phyloP scores from a whole-genome alignment of 108 stramenopile genomes.

The Skeletonema costatum region DNA sequence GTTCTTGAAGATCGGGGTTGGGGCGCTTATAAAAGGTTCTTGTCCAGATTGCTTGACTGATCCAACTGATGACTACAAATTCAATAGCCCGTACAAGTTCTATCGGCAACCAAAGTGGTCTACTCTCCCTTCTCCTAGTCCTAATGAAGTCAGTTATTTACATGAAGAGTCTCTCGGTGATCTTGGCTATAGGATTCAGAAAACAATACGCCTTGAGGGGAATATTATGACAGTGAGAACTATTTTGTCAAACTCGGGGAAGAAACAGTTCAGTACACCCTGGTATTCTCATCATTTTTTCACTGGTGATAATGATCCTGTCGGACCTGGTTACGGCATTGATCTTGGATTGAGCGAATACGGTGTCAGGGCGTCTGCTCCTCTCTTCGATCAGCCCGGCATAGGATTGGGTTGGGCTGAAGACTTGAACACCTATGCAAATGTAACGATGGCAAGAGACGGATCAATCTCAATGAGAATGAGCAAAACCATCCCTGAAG shows the following conservation, averaged over 20 bases:
- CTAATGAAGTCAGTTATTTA: constrained; percentile 44
- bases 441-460: constrained; percentile 41
- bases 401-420: constrained; percentile 61
- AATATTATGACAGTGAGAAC: constrained; percentile 62
- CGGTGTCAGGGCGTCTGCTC: constrained; percentile 25
- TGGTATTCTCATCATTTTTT: constrained; percentile 90
- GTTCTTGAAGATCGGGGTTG: constrained; percentile 56
- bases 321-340: constrained; percentile 63
- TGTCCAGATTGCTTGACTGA: constrained; percentile 63
- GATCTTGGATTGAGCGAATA: constrained; percentile 61
- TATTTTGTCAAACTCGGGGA: constrained; percentile 69
- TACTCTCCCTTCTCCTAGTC: constrained; percentile 19
- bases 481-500: constrained; percentile 57
- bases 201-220: constrained; percentile 56
- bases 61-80: constrained; percentile 69
- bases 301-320: constrained; percentile 66
- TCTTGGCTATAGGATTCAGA: constrained; percentile 66
- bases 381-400: constrained; percentile 73
- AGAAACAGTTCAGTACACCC: constrained; percentile 71
- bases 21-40: constrained; percentile 69
- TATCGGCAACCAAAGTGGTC: constrained; percentile 61
- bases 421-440: constrained; percentile 61
- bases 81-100: constrained; percentile 79
- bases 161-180: constrained; percentile 58
- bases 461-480: constrained; percentile 55